Conservation (phyloP, 176 grass and related monocot species). For the Hordeum vulgare region DNA sequence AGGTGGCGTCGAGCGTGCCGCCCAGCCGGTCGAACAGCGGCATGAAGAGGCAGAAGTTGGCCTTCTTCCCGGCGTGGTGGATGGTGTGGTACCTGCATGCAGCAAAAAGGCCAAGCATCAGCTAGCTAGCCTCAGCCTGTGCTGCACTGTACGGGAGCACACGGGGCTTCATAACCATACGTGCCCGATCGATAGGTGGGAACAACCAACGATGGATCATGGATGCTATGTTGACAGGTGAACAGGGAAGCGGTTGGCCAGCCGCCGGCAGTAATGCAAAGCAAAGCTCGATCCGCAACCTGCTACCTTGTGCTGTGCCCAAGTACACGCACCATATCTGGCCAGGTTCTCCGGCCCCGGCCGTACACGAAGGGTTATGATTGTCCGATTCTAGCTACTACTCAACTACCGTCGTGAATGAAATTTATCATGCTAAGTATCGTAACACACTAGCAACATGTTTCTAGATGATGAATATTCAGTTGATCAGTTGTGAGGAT, state of each 20-base stretch:
- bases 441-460: no score
- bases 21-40: constrained; percentile 85
- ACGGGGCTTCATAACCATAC: no score
- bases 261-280: background rate
- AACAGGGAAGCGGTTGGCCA: background rate
- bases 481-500: background rate
- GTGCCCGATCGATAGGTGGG: background rate
- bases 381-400: no score
- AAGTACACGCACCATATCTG: background rate
- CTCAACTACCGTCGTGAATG: no score
- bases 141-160: background rate
- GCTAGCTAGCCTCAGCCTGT: background rate
- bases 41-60: constrained; percentile 98
- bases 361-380: no score
- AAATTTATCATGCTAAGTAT: no score
- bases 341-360: no score
- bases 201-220: background rate
- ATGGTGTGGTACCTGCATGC: constrained; percentile 84
- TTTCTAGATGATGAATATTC: no score
- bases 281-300: no score
- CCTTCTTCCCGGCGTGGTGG: constrained; percentile 56
- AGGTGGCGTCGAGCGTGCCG: constrained; percentile 44
- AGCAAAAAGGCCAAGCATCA: background rate
- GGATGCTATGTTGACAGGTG: background rate
- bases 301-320: no score